phyloP scores from a whole-genome alignment of 257 asterid genomes.

The Oldenlandia corymbosa region DNA sequence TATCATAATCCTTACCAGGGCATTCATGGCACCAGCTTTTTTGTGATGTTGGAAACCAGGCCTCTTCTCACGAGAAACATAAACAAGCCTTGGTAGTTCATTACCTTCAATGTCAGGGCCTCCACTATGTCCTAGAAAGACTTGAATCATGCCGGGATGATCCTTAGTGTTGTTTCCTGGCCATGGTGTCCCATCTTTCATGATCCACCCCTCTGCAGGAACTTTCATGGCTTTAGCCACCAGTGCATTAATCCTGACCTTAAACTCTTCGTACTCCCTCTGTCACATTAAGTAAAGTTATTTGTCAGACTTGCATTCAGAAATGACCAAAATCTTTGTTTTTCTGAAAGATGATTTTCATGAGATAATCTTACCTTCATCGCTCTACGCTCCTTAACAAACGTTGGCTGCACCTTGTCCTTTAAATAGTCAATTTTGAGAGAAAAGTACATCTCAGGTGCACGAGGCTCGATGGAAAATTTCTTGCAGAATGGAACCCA shows the following conservation, averaged over 20 bases:
- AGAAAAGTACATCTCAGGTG: slow-evolving; percentile 91
- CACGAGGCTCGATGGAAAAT: slow-evolving; percentile 86
- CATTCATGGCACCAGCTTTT: slow-evolving; percentile 96
- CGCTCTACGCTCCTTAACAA: slow-evolving; percentile 93
- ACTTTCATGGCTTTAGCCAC: slow-evolving; percentile 92
- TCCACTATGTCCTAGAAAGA: slow-evolving; percentile 91
- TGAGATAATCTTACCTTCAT: slow-evolving; percentile 64
- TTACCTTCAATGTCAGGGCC: slow-evolving; percentile 86
- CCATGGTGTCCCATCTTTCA: slow-evolving; percentile 99
- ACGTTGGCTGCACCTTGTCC: slow-evolving; percentile 95
- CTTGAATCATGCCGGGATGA: slow-evolving; percentile 99
- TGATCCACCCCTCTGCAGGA: slow-evolving; percentile 95
- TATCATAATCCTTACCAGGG: slow-evolving; percentile 56
- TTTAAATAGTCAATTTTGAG: slow-evolving; percentile 83
- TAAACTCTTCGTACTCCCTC: slow-evolving; percentile 97
- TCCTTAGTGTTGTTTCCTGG: slow-evolving; percentile 96
- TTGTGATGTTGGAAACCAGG: slow-evolving; percentile 98
- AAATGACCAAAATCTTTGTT: not conserved
- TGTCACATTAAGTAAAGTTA: slow-evolving; percentile 28
- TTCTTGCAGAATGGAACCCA: slow-evolving; percentile 98
- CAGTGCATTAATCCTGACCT: slow-evolving; percentile 80
- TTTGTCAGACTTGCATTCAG: slow-evolving; percentile 1
- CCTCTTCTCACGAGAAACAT: slow-evolving; percentile 98
- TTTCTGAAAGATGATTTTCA: not conserved
- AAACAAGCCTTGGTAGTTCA: slow-evolving; percentile 94